Evolutionary conservation across 148 eudicot genomes (phyloP).

Genomic region (Vaccinium corymbosum): DNA sequence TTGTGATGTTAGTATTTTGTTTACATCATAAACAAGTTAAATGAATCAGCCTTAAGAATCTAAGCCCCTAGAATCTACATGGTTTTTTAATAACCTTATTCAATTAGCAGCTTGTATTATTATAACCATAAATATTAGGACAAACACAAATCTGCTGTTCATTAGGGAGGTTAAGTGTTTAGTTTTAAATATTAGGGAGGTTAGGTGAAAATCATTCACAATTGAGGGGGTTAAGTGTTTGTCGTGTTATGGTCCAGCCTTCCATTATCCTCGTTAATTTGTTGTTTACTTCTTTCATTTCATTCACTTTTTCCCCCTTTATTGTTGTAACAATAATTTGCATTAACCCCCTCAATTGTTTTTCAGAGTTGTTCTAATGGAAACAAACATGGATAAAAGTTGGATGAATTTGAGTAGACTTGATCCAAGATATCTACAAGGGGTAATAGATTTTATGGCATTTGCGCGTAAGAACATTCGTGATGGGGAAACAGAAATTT

Average conservation of each 20-base stretch:
- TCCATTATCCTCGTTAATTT: neutral
- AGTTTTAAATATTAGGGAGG: too few species aligned
- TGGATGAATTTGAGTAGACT: neutral
- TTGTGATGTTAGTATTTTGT: neutral
- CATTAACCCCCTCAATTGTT: neutral
- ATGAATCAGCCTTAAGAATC: neutral
- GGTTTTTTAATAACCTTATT: too few species aligned
- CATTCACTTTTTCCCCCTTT: neutral
- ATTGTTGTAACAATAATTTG: too few species aligned
- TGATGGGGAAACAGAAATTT: neutral
- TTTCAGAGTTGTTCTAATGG: neutral
- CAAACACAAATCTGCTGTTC: neutral
- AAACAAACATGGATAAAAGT: neutral
- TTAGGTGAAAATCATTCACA: too few species aligned
- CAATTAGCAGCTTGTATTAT: neutral
- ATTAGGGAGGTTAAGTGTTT: too few species aligned
- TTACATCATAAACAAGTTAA: neutral
- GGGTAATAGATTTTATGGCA: neutral
- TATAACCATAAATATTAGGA: neutral
- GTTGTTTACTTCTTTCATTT: neutral
- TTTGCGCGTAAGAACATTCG: neutral
- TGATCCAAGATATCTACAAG: neutral
- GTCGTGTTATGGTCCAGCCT: constrained; percentile 7
- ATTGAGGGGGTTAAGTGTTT: constrained; percentile 3
- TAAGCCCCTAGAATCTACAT: too few species aligned